A percentile compares a stretch with the other conserved stretches of the same genome.
Evolutionary conservation across 345 rosid species (phyloP).

Genomic region (Eucalyptus albens): DNA sequence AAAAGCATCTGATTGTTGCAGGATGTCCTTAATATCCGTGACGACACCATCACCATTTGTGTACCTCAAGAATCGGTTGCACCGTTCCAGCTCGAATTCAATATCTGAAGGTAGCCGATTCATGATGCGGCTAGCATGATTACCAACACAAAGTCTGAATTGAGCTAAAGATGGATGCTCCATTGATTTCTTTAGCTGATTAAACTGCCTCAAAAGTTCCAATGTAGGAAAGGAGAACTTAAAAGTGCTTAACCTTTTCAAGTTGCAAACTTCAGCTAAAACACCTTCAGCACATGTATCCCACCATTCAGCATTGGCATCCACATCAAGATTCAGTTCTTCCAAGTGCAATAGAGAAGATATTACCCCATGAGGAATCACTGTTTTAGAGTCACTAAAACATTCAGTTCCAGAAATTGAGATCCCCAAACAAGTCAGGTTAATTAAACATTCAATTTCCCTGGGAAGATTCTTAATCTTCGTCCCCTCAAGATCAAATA

Average conservation of each 20-base stretch:
- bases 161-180: neutral
- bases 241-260: neutral
- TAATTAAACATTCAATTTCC: neutral
- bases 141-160: conserved; percentile 5
- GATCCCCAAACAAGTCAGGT: neutral
- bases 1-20: neutral
- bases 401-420: neutral
- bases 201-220: neutral
- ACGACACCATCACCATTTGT: conserved; percentile 1
- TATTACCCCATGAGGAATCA: neutral
- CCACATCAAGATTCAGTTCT: neutral
- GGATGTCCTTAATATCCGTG: neutral
- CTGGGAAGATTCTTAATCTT: conserved; percentile 5
- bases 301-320: neutral
- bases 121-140: conserved; percentile 1
- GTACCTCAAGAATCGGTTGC: conserved; percentile 4
- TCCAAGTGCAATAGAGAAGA: neutral
- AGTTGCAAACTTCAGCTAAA: neutral
- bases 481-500: conserved; percentile 15
- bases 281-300: neutral
- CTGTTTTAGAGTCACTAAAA: neutral
- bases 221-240: neutral
- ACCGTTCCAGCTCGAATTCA: neutral
- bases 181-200: neutral
- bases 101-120: conserved; percentile 1